Evolutionary conservation across 2,329 filamentous ascomycete species (phyloP), one percentile per base, ranked within the genome.

Genomic region (Arachnomyces sp.): DNA sequence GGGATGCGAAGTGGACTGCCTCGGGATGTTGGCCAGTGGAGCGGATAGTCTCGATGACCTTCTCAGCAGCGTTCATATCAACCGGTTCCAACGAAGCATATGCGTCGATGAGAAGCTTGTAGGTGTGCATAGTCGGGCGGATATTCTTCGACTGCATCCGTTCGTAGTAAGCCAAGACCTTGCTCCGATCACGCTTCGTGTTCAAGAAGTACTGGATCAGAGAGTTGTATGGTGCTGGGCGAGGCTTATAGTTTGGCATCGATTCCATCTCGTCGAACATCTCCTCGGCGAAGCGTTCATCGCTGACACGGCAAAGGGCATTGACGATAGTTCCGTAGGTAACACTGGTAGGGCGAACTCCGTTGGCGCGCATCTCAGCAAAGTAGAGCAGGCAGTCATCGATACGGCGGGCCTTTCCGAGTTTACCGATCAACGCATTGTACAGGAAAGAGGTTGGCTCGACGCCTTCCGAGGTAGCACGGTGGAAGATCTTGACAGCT

Each of bases 161-260:
- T 64, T 94, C 83, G 60, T 94, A 96, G 73, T 96, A 98, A 25
- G 82, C 75, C 16, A 98, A 74, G 4, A 95, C 90, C 78, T 96
- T 96, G 62, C 74, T 70, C 68, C 92, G 90, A 63, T 98, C 90
- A 39, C 88, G 86, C 77, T 96, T 96, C 40, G 90, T 96, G 42
- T 86, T 94, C 52, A 96, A 73, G 77, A 96, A 98, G 70, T 95
- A 96, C 62, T 98, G 92, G 80, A 98, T 98, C 81, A 98, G 85
- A 66, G 87, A 94, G 73, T 98, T 95, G 74, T 98, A 98, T 1
- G 92, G 92, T 16, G 92, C 92, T 17, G 92, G 89, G 7, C 92
- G 84, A 31, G 92, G 87, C 73, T 95, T 96, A 77, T 98, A 98
- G 71, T 98, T 98, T 42, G 88, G 84, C 83, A 94, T 95, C 34